These are phyloP conservation scores for Osmanthus fragrans DNA, from an alignment of 257 asterid genomes.

Conservation along the genomic window DNA sequence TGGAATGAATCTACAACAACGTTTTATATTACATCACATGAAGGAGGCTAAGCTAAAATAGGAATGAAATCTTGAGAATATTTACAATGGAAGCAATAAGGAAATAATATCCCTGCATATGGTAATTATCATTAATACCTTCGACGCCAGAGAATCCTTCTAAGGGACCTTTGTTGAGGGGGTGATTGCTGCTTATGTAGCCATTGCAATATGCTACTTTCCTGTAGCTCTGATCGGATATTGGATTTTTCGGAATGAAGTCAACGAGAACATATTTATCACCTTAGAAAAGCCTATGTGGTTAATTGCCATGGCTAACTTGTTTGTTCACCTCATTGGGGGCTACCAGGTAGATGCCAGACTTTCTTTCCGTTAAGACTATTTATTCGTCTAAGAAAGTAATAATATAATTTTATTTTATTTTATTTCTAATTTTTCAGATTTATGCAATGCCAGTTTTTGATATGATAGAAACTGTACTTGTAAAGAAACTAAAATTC, in stretches of 20 bases:
- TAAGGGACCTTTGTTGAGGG: conserved; percentile 42
- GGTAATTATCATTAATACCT: conserved; percentile 5
- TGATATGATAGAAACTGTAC: conserved; percentile 52
- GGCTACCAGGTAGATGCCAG: conserved; percentile 32
- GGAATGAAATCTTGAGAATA: too few species aligned
- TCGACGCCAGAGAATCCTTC: conserved; percentile 36
- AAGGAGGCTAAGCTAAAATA: too few species aligned
- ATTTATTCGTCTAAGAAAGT: neutral
- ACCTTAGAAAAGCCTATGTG: conserved; percentile 28
- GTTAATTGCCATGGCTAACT: conserved; percentile 46
- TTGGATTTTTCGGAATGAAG: conserved; percentile 25
- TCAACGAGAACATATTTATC: conserved; percentile 26
- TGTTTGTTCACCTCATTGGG: conserved; percentile 42
- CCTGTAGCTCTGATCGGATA: conserved; percentile 42
- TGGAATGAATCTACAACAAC: too few species aligned
- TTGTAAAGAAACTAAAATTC: conserved; percentile 40
- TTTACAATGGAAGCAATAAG: too few species aligned
- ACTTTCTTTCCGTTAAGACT: neutral
- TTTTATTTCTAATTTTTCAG: conserved; percentile 21
- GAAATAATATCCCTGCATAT: too few species aligned
- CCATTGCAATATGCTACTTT: conserved; percentile 39
- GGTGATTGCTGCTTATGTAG: conserved; percentile 32
- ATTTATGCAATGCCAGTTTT: conserved; percentile 50
- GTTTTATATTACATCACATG: too few species aligned
- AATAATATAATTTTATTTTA: neutral